Evolutionary conservation across 306 rosid genomes (phyloP), one percentile per base, ranked within the genome.

Genomic region (Corylus avellana): DNA sequence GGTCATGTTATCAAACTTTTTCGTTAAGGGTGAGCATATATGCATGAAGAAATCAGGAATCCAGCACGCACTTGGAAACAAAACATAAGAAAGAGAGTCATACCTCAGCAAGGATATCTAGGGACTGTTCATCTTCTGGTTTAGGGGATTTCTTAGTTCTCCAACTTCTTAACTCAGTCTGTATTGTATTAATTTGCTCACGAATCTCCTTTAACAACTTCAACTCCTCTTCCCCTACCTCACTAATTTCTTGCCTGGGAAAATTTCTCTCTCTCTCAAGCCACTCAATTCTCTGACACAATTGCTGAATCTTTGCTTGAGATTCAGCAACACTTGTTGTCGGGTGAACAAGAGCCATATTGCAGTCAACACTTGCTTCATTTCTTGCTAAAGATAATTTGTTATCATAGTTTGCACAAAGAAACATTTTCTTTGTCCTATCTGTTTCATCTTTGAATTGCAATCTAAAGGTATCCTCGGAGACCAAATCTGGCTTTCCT

Each of bases 131-230:
- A 78, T 85, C 86, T 69, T 71, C 74, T 37, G 84, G 83, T 22
- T 22, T 22, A 22, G 87, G 48, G 27, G 88, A 35, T 74, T 84
- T 82, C 76, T 76, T 39, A 76, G 81, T 54, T 87, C 77, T 88
- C 83, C 62, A 77, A 50, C 82, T 86, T 75, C 49, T 78, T 76
- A 90, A 87, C 83, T 93, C 98, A 50, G 84, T 72, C 56, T 84
- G 87, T 73, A 96, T 79, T 39, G 53, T 57, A 47, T 83, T 81
- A 74, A 96, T 87, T 84, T 87, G 91, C 46, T 79, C 86, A 1
- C 72, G 82, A 85, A 96, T 96, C 72, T 91, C 93, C 86, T 85
- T 89, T 89, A 96, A 84, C 90, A 96, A 79, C 55, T 87, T 89
- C 86, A 85, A 51, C 82, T 87, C 91, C 80, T 83, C 91, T 74